A percentile compares a stretch with the other conserved stretches of the same genome.
phyloP scores from a whole-genome alignment of 2,329 filamentous ascomycete genomes.

The Ceratocystis diversiconidia region DNA sequence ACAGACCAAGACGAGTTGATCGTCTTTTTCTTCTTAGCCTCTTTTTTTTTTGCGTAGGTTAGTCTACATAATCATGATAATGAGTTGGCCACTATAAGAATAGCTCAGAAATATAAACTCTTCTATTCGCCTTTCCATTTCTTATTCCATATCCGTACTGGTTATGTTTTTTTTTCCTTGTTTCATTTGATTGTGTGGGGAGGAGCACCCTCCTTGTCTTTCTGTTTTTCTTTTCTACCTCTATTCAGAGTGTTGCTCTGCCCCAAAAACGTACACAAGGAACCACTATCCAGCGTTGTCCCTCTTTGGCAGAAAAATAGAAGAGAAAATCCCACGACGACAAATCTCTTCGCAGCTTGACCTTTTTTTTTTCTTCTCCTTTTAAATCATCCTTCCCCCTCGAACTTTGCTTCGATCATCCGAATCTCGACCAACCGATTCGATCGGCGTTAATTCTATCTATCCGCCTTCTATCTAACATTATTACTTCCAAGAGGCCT shows the following conservation, averaged over 20 bases:
- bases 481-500: neutral
- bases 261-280: constrained; percentile 7
- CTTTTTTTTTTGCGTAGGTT: neutral
- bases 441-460: constrained; percentile 12
- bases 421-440: neutral
- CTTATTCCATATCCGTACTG: neutral
- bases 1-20: neutral
- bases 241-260: neutral
- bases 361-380: constrained; percentile 16
- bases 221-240: neutral
- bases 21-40: neutral
- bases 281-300: constrained; percentile 12
- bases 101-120: too few relatives aligned
- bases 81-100: too few relatives aligned
- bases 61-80: too few relatives aligned
- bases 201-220: neutral
- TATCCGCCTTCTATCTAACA: neutral
- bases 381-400: constrained; percentile 3
- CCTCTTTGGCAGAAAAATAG: constrained; percentile 11
- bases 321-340: constrained; percentile 15
- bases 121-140: neutral
- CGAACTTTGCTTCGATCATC: constrained; percentile 1
- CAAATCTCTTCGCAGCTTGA: constrained; percentile 8
- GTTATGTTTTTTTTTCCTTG: neutral
- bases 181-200: neutral